Evolutionary conservation across 805 yeast species (phyloP).

Genomic region (Kuraishia piskuri): DNA sequence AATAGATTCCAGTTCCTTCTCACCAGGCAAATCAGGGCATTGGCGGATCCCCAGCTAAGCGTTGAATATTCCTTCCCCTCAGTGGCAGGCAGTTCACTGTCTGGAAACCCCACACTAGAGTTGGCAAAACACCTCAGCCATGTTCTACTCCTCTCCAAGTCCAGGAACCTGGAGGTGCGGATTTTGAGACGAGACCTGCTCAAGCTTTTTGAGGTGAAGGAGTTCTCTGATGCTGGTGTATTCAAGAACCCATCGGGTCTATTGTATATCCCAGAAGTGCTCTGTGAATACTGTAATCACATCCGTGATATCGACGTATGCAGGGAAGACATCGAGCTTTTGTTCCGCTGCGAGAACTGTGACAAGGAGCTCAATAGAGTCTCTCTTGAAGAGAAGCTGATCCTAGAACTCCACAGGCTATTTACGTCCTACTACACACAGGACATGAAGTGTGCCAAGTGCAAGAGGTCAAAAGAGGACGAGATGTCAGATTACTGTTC

Average conservation of each 20-base stretch:
- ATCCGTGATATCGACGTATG: constrained; percentile 78
- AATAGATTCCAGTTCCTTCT: constrained; percentile 59
- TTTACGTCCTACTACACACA: constrained; percentile 63
- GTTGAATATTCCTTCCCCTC: constrained; percentile 65
- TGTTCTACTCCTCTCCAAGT: constrained; percentile 56
- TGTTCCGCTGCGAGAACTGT: constrained; percentile 66
- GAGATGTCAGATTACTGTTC: constrained; percentile 68
- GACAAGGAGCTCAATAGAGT: constrained; percentile 53
- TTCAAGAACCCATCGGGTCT: constrained; percentile 72
- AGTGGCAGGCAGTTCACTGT: constrained; percentile 64
- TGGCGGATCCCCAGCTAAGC: constrained; percentile 53
- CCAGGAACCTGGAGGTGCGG: constrained; percentile 64
- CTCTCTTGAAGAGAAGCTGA: constrained; percentile 70
- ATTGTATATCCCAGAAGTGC: constrained; percentile 53
- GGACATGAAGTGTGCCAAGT: constrained; percentile 74
- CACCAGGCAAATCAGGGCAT: constrained; percentile 65
- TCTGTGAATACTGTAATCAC: constrained; percentile 74
- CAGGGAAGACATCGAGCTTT: constrained; percentile 41
- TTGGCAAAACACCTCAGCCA: constrained; percentile 70
- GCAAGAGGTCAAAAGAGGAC: constrained; percentile 57
- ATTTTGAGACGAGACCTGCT: constrained; percentile 68
- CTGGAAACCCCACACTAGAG: constrained; percentile 68
- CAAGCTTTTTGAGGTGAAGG: constrained; percentile 68
- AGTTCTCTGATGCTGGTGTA: constrained; percentile 68
- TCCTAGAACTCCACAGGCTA: constrained; percentile 49